A percentile compares a stretch with the other conserved stretches of the same genome.
phyloP scores from a whole-genome alignment of 106 monocot genomes.

The Dendrobium huoshanense region DNA sequence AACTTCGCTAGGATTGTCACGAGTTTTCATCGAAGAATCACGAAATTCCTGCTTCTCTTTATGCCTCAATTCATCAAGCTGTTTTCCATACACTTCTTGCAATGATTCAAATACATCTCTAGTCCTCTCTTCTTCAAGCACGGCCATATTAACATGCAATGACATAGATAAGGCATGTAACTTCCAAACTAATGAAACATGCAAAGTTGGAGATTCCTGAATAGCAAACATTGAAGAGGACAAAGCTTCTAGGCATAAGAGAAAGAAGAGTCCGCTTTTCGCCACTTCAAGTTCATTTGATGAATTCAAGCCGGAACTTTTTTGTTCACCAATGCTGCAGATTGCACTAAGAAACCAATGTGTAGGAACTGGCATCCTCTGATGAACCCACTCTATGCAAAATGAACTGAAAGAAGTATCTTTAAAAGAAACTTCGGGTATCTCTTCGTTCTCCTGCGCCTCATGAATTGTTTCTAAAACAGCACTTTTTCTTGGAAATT shows the following conservation, averaged over 20 bases:
- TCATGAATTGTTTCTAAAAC: constrained; percentile 80
- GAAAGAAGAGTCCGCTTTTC: constrained; percentile 70
- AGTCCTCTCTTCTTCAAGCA: constrained; percentile 57
- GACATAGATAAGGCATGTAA: constrained; percentile 75
- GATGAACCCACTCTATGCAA: constrained; percentile 63
- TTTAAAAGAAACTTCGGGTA: not conserved
- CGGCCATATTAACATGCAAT: constrained; percentile 48
- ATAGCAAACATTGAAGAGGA: constrained; percentile 14
- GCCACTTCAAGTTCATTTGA: constrained; percentile 30
- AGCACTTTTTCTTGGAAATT: constrained; percentile 11
- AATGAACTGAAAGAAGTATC: constrained; percentile 31
- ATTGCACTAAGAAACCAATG: constrained; percentile 94
- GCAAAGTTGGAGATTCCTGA: constrained; percentile 22
- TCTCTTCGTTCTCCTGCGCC: constrained; percentile 36
- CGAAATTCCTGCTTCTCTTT: constrained; percentile 2
- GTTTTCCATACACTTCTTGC: constrained; percentile 72
- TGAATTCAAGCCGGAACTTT: constrained; percentile 11
- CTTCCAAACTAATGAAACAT: constrained; percentile 78
- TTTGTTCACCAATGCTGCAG: constrained; percentile 30
- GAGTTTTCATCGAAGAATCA: constrained; percentile 4
- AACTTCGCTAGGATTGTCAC: constrained; percentile 7
- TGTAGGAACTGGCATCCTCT: constrained; percentile 77
- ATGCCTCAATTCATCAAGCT: constrained; percentile 27
- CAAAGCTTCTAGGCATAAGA: constrained; percentile 68
- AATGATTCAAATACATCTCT: constrained; percentile 60